Evolutionary conservation across 306 rosid genomes (phyloP), one percentile per base, ranked within the genome.

Genomic region (Glycine tomentella): DNA sequence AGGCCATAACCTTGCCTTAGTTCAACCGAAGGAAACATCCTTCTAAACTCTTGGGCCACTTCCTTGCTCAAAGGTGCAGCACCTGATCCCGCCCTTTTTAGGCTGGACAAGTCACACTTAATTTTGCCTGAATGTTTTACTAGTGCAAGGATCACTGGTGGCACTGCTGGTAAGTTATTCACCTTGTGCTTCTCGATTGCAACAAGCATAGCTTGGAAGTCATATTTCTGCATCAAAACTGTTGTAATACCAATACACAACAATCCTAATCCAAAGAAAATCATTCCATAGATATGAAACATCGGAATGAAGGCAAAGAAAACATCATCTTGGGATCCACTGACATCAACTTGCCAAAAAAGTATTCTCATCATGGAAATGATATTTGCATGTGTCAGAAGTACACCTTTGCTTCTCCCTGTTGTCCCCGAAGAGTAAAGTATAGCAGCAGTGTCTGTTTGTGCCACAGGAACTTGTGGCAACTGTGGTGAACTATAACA

Each of bases 391-490:
- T 93, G 99, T 2, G 97, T 91, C 61, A 95, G 81, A 82, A 93
- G 83, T n/a, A 91, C 97, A 17, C 97, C 97, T 85, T 95, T 95
- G 82, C 99, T 95, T 48, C 84, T 72, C 13, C 97, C 97, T 0
- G 99, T 95, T 6, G 97, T 95, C 9, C 99, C 97, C 3, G 99
- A 95, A 48, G 99, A 93, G 85, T 93, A 95, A 38, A 93, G 86
- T 71, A 95, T 90, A 59, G 92, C 97, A 68, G 99, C 97, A 45
- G 93, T 83, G 53, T 92, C 97, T 8, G 93, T 85, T 82, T 87
- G 97, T 76, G 66, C 31, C n/a, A 87, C 80, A 17, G 74, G 52
- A 50, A 75, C 62, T 49, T 52, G 81, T 1, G 89, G 83, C 63
- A 82, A 69, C 78, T 86, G 88, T 15, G 14, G 40, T 69, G 94